These are phyloP conservation scores for Kwoniella shandongensis DNA, from an alignment of 768 basidiomycete genomes.

Conservation along the genomic window DNA sequence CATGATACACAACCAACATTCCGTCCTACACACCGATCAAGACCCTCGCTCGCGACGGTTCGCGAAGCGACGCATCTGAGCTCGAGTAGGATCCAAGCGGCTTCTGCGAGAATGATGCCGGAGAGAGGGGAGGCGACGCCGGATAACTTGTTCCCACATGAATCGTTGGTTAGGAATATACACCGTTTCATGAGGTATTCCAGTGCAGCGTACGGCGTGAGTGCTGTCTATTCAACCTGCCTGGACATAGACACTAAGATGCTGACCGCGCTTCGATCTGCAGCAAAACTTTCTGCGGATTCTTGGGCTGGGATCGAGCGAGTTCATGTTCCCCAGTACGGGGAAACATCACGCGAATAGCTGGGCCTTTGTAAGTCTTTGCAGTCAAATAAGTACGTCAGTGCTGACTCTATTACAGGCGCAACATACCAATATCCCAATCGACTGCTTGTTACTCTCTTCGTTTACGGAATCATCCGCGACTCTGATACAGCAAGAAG, in stretches of 20 bases:
- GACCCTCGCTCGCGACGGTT: constrained; percentile 14
- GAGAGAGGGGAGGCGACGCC: constrained; percentile 13
- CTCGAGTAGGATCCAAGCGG: constrained; percentile 15
- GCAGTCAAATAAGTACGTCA: neutral
- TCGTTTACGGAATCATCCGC: constrained; percentile 51
- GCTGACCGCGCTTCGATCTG: constrained; percentile 3
- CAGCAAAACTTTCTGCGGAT: constrained; percentile 53
- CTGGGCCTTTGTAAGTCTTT: constrained; percentile 43
- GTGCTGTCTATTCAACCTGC: constrained; percentile 4
- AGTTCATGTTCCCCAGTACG: constrained; percentile 53
- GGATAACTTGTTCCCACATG: constrained; percentile 32
- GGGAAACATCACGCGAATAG: constrained; percentile 48
- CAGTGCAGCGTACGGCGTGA: constrained; percentile 46
- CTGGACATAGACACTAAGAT: neutral
- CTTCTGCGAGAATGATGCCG: constrained; percentile 10
- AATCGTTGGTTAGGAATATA: constrained; percentile 45
- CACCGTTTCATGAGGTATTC: constrained; percentile 53
- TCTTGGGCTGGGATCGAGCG: constrained; percentile 47
- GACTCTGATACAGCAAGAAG: constrained; percentile 35
- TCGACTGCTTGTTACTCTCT: constrained; percentile 52
- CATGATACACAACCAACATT: neutral
- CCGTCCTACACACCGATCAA: neutral
- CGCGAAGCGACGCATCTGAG: constrained; percentile 11
- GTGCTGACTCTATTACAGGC: constrained; percentile 27
- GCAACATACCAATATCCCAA: constrained; percentile 53